Evolutionary conservation across 257 asterid genomes (phyloP).

Genomic region (Lantana camara): DNA sequence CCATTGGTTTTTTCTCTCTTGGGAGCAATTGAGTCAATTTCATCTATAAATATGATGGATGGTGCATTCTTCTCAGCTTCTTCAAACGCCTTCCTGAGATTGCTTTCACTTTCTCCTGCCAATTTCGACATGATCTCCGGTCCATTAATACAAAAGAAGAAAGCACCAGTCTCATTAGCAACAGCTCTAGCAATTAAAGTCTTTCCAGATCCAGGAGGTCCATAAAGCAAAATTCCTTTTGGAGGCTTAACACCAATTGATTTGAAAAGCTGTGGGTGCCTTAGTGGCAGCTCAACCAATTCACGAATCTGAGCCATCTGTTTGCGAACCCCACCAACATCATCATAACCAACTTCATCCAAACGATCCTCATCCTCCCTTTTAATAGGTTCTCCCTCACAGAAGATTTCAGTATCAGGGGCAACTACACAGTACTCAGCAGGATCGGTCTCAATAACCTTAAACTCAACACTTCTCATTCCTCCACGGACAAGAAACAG

Average conservation of each 20-base stretch:
- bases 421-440: conserved; percentile 82
- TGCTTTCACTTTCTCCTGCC: conserved; percentile 96
- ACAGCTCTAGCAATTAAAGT: conserved; percentile 89
- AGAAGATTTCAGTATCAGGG: conserved; percentile 84
- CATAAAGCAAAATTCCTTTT: conserved; percentile 77
- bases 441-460: conserved; percentile 80
- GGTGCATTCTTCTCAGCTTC: conserved; percentile 98
- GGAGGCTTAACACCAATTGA: conserved; percentile 92
- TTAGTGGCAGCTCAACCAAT: conserved; percentile 78
- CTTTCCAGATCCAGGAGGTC: conserved; percentile 95
- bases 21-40: conserved; percentile 93
- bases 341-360: conserved; percentile 88
- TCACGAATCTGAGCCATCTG: conserved; percentile 95
- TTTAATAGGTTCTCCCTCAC: conserved; percentile 80
- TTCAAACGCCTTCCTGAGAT: conserved; percentile 92
- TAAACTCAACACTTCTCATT: conserved; percentile 83
- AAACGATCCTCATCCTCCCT: conserved; percentile 80
- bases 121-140: conserved; percentile 91
- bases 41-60: conserved; percentile 85
- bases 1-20: conserved; percentile 91
- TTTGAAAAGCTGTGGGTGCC: conserved; percentile 90
- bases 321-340: conserved; percentile 88
- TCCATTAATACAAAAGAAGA: conserved; percentile 87
- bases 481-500: conserved; percentile 83
- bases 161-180: conserved; percentile 94